phyloP scores from a whole-genome alignment of 805 yeast genomes.

The Wickerhamomyces bovis region DNA sequence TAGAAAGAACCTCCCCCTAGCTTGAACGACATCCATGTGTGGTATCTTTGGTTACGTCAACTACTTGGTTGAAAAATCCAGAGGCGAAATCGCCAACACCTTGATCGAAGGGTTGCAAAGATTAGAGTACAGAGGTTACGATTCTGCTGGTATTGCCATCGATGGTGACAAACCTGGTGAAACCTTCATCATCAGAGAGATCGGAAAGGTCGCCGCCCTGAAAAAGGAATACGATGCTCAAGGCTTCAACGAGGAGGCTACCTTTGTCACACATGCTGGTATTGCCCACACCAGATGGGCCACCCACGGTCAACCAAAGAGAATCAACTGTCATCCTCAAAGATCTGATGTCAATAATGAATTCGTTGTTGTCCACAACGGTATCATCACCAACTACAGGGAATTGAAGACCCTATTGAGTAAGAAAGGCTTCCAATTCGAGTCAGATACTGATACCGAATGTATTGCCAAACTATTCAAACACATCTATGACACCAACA shows the following conservation, averaged over 20 bases:
- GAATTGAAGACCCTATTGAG: slow-evolving; percentile 79
- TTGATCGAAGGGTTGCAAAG: slow-evolving; percentile 82
- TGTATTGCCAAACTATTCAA: slow-evolving; percentile 94
- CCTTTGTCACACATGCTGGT: slow-evolving; percentile 83
- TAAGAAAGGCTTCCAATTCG: slow-evolving; percentile 77
- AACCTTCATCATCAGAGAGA: slow-evolving; percentile 71
- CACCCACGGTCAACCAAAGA: slow-evolving; percentile 92
- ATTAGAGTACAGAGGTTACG: slow-evolving; percentile 97
- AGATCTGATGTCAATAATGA: slow-evolving; percentile 78
- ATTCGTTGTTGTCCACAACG: slow-evolving; percentile 93
- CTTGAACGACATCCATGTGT: slow-evolving; percentile 38
- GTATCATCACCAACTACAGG: slow-evolving; percentile 94
- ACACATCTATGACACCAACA: slow-evolving; percentile 76
- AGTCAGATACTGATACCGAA: slow-evolving; percentile 95
- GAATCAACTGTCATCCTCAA: slow-evolving; percentile 91
- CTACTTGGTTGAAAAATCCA: slow-evolving; percentile 82
- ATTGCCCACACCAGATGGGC: slow-evolving; percentile 99
- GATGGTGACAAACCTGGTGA: slow-evolving; percentile 80
- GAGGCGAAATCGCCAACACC: slow-evolving; percentile 90
- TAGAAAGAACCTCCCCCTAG: no score
- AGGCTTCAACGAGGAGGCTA: slow-evolving; percentile 51
- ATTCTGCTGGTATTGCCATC: slow-evolving; percentile 93
- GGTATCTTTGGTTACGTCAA: slow-evolving; percentile 98
- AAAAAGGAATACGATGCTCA: slow-evolving; percentile 51
- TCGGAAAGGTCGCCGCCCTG: slow-evolving; percentile 86